phyloP scores from a whole-genome alignment of 192 early-diverging fungal genomes.

The Backusella mclennaniae region DNA sequence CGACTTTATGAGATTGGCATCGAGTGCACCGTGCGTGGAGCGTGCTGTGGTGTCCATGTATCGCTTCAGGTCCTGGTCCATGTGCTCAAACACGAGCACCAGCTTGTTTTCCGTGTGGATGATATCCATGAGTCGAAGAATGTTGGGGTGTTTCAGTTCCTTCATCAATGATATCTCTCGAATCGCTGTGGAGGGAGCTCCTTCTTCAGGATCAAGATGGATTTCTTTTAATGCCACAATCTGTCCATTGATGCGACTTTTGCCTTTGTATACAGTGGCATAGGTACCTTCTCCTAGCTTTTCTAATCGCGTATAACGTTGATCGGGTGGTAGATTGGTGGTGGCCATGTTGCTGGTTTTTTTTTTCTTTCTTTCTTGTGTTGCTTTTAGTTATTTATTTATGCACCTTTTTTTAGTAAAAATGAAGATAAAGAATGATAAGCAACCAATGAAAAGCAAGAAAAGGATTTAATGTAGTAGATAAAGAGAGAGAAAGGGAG shows the following conservation, averaged over 20 bases:
- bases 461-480: neutral
- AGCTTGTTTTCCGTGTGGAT: conserved; percentile 85
- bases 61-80: conserved; percentile 86
- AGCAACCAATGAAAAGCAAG: neutral
- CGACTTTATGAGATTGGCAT: conserved; percentile 64
- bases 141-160: conserved; percentile 91
- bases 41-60: conserved; percentile 81
- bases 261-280: conserved; percentile 86
- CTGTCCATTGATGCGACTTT: conserved; percentile 70
- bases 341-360: neutral
- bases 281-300: conserved; percentile 99
- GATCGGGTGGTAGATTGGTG: conserved; percentile 22
- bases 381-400: neutral
- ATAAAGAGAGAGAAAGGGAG: neutral
- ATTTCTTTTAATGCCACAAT: conserved; percentile 98
- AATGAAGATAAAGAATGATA: neutral
- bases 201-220: conserved; percentile 85
- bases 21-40: conserved; percentile 62
- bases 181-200: conserved; percentile 97
- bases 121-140: conserved; percentile 82
- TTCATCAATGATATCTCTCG: conserved; percentile 98
- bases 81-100: conserved; percentile 82
- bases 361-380: neutral
- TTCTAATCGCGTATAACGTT: conserved; percentile 75
- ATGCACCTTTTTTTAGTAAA: neutral